phyloP scores from a whole-genome alignment of 2,329 filamentous ascomycete genomes.

The Fusarium nisikadoi region DNA sequence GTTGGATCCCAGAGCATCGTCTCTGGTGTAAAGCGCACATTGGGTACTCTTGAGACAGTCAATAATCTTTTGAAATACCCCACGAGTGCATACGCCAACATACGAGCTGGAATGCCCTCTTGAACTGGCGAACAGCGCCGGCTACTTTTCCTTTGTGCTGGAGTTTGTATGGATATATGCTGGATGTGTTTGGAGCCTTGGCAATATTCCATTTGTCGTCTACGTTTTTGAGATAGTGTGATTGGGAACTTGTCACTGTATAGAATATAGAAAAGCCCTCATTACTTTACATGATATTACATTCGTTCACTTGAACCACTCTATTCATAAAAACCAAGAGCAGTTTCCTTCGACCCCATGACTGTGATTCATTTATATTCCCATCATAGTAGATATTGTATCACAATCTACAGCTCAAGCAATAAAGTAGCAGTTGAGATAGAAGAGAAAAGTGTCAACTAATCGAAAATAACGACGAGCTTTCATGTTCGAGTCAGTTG shows the following conservation, averaged over 20 bases:
- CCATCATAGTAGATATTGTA: not conserved
- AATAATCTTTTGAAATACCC: conserved; percentile 67
- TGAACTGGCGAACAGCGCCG: conserved; percentile 3
- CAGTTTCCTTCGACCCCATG: not conserved
- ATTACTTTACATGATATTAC: conserved; percentile 2
- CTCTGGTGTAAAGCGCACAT: conserved; percentile 56
- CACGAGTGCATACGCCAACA: conserved; percentile 67
- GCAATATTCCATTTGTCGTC: not conserved
- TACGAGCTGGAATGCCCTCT: conserved; percentile 54
- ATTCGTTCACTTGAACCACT: not conserved
- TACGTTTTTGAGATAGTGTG: conserved; percentile 1
- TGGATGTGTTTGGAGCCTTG: conserved; percentile 1
- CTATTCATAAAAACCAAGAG: not conserved
- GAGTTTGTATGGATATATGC: conserved; percentile 5
- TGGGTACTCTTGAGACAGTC: conserved; percentile 61
- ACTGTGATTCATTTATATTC: not conserved
- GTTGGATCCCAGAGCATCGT: conserved; percentile 67
- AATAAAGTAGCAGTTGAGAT: not conserved
- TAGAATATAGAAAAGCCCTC: conserved; percentile 30
- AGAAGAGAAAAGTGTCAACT: too few relatives aligned
- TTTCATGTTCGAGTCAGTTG: not conserved
- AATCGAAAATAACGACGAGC: too few relatives aligned
- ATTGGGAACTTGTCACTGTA: conserved; percentile 15
- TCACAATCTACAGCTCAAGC: not conserved
- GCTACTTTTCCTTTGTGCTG: conserved; percentile 3